Conservation (phyloP, 495 filamentous ascomycete genomes). For the Tuber brumale region DNA sequence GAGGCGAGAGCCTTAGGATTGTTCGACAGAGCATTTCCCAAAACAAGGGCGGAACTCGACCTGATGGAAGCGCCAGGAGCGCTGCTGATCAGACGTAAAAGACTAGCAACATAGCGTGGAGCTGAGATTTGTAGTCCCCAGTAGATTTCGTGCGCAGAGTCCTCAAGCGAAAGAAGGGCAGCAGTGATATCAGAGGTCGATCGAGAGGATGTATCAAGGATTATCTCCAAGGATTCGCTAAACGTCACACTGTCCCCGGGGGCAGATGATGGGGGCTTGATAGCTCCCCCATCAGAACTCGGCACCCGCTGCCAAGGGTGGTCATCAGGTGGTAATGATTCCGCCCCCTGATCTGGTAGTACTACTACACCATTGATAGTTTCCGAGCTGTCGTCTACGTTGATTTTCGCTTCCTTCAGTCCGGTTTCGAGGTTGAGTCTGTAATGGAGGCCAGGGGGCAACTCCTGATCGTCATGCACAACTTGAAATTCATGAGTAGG, state of each 20-base stretch:
- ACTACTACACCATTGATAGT: conserved; percentile 43
- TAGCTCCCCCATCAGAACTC: conserved; percentile 31
- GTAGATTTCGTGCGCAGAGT: conserved; percentile 60
- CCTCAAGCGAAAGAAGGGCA: conserved; percentile 51
- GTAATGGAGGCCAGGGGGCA: conserved; percentile 58
- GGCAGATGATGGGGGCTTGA: conserved; percentile 25
- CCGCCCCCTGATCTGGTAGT: conserved; percentile 40
- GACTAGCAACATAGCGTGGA: conserved; percentile 42
- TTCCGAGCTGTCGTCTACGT: conserved; percentile 48
- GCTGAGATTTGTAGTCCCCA: conserved; percentile 59
- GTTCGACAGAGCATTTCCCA: conserved; percentile 55
- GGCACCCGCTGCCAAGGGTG: conserved; percentile 13
- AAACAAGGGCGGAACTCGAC: conserved; percentile 50
- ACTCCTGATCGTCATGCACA: conserved; percentile 57
- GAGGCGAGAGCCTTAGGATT: conserved; percentile 55
- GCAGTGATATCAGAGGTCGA: conserved; percentile 32
- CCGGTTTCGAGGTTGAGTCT: conserved; percentile 59
- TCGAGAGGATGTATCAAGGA: conserved; percentile 39
- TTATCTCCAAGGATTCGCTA: conserved; percentile 44
- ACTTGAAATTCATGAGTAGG: conserved; percentile 57
- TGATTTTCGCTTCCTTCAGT: conserved; percentile 56
- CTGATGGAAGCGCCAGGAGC: conserved; percentile 36
- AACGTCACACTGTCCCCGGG: conserved; percentile 45
- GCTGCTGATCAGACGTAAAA: conserved; percentile 12
- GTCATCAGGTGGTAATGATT: conserved; percentile 24